phyloP scores from a whole-genome alignment of 768 basidiomycete genomes.

The Russula abietina region DNA sequence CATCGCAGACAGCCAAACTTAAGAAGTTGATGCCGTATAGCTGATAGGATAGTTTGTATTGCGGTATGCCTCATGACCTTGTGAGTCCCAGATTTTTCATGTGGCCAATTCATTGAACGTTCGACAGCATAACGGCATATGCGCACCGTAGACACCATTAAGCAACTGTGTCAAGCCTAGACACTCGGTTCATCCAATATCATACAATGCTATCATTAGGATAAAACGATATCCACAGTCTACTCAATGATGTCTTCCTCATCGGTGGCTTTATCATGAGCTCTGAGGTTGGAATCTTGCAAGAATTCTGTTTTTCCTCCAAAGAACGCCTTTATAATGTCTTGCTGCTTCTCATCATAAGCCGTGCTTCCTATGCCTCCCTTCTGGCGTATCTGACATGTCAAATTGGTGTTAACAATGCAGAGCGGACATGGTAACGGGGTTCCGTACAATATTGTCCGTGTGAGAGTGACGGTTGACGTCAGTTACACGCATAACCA shows the following conservation, averaged over 20 bases:
- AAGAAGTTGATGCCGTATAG: conserved; percentile 74
- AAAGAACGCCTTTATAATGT: conserved; percentile 66
- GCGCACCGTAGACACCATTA: not conserved
- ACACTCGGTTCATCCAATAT: not conserved
- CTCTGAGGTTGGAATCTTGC: conserved; percentile 28
- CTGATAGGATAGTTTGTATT: conserved; percentile 27
- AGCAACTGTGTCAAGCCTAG: not conserved
- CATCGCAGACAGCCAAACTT: conserved; percentile 58
- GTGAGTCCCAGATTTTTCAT: not conserved
- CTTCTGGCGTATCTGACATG: conserved; percentile 52
- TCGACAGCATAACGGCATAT: not conserved
- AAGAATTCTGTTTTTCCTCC: conserved; percentile 32
- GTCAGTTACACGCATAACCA: conserved; percentile 44
- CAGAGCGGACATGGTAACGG: not conserved
- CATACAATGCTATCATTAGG: not conserved
- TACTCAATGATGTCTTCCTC: conserved; percentile 1
- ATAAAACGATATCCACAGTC: not conserved
- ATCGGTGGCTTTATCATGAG: conserved; percentile 27
- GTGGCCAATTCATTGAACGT: not conserved
- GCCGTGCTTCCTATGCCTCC: conserved; percentile 69
- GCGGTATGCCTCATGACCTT: not conserved
- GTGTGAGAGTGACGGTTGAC: conserved; percentile 55
- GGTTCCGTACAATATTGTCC: conserved; percentile 45
- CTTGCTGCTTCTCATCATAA: conserved; percentile 68
- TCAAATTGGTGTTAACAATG: not conserved